Base-by-base conservation (phyloP, 129 eudicot genomes). In the Pulicaria dysenterica region DNA sequence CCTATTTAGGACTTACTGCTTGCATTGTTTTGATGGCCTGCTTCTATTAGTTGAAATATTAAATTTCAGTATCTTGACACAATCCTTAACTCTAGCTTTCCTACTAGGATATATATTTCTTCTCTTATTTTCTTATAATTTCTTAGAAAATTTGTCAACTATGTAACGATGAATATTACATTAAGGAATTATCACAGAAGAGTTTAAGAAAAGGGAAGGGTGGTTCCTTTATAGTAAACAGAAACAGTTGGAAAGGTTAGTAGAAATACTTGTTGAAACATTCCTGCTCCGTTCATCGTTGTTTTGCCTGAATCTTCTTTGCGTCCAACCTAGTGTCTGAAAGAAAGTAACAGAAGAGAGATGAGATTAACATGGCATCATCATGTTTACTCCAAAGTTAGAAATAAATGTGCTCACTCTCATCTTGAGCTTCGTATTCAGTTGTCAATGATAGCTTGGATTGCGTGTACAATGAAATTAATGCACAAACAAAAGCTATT, bases 311-410 rank as follows among this genome's bases (percentile, higher is more conserved):
- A 73, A 59, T 79, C 83, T 88, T 64, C 82, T 83, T 64, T 84
- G 89, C 85, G 88, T 85, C 97, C 97, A 88, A 48, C 88, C 83
- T 46, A 88, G 86, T 67, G 90, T 70, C 95, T 91, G 95, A 88
- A 65, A 79, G 53, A 40, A 37, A 79, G 58, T n/a, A 40, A 45
- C 41, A 49, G 38, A 63, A 54, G 14, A 79, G 54, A 39, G 56
- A 62, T 69, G 12, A 62, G 57, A 56, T 66, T 77, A 69, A 45
- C 39, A 60, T n/a, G 69, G 19, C 54, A 41, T 19, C 43, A 42
- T 76, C 42, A 39, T 50, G 51, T 50, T 9, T 54, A 58, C 45
- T 36, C 41, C 38, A 37, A 39, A 59, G 15, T 17, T 59, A 8
- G 59, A 62, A 19, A 69, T 69, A 44, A 63, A 63, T 67, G 49